Evolutionary conservation across 805 yeast genomes (phyloP).

Genomic region (Cyberlindnera americana): DNA sequence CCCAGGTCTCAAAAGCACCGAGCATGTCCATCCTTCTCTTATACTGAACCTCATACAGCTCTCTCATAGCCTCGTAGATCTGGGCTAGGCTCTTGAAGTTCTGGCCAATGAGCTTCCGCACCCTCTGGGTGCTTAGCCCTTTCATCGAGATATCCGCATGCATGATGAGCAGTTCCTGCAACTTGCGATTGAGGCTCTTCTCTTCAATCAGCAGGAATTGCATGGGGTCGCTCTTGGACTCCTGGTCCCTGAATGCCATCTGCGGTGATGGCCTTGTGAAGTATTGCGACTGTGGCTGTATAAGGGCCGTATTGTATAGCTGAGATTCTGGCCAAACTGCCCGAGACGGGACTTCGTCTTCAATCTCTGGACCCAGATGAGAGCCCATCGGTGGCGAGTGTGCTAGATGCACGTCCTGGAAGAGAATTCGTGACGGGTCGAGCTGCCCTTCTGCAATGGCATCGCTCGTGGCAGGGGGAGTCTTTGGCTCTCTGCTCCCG

Average conservation of each 20-base stretch:
- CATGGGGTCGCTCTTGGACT: constrained; percentile 12
- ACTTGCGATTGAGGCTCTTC: constrained; percentile 13
- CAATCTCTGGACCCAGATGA: not conserved
- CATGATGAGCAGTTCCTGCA: constrained; percentile 16
- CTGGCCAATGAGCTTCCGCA: constrained; percentile 31
- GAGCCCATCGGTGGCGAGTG: not conserved
- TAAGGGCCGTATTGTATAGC: not conserved
- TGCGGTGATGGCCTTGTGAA: not conserved
- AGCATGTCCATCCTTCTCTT: constrained; percentile 27
- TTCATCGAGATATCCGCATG: constrained; percentile 29
- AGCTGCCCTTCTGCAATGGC: not conserved
- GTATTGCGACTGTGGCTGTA: constrained; percentile 7
- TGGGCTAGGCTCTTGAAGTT: constrained; percentile 35
- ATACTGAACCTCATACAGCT: constrained; percentile 37
- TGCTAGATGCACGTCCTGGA: constrained; percentile 6
- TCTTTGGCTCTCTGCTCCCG: constrained; percentile 6
- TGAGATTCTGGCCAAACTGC: constrained; percentile 6
- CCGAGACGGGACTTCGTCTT: not conserved
- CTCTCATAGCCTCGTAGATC: constrained; percentile 38
- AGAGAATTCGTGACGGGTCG: constrained; percentile 4
- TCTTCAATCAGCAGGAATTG: constrained; percentile 21
- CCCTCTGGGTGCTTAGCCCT: constrained; percentile 31
- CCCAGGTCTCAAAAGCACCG: constrained; percentile 37
- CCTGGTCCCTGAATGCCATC: not conserved
- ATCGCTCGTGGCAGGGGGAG: constrained; percentile 1